Conservation (phyloP, 2,329 filamentous ascomycete genomes). For the Apiospora sp. region DNA sequence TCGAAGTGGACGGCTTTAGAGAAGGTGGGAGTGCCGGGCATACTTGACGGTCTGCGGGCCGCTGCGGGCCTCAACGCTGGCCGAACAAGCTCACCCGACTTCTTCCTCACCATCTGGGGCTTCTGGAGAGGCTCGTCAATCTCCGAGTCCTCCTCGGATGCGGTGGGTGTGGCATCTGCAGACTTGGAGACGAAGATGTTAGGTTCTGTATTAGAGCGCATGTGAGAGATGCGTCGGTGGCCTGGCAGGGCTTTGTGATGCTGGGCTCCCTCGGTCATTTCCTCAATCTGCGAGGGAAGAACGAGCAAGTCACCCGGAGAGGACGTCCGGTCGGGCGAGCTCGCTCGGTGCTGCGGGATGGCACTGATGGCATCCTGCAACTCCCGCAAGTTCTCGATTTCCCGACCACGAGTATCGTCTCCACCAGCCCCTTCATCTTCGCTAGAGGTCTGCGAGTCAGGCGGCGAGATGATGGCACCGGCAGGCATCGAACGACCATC, state of each 20-base stretch:
- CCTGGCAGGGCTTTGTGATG: slow-evolving; percentile 57
- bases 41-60: slow-evolving; percentile 87
- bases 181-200: slow-evolving; percentile 56
- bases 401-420: slow-evolving; percentile 51
- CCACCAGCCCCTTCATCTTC: slow-evolving; percentile 76
- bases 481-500: slow-evolving; percentile 77
- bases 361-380: slow-evolving; percentile 84
- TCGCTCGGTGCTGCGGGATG: slow-evolving; percentile 71
- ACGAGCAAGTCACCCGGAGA: slow-evolving; percentile 47
- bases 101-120: slow-evolving; percentile 95
- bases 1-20: slow-evolving; percentile 99
- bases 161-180: slow-evolving; percentile 56
- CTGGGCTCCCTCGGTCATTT: slow-evolving; percentile 48
- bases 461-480: slow-evolving; percentile 88
- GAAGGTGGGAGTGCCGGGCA: slow-evolving; percentile 96
- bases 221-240: slow-evolving; percentile 54
- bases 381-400: slow-evolving; percentile 66
- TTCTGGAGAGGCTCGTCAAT: slow-evolving; percentile 66
- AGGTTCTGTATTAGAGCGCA: slow-evolving; percentile 65
- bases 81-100: slow-evolving; percentile 95
- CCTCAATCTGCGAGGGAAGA: slow-evolving; percentile 45
- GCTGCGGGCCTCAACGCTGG: slow-evolving; percentile 85
- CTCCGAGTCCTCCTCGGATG: slow-evolving; percentile 70
- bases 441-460: slow-evolving; percentile 76
- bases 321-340: slow-evolving; percentile 58